Evolutionary conservation across 768 basidiomycete genomes (phyloP).

Genomic region (Solioccasus polychromus): DNA sequence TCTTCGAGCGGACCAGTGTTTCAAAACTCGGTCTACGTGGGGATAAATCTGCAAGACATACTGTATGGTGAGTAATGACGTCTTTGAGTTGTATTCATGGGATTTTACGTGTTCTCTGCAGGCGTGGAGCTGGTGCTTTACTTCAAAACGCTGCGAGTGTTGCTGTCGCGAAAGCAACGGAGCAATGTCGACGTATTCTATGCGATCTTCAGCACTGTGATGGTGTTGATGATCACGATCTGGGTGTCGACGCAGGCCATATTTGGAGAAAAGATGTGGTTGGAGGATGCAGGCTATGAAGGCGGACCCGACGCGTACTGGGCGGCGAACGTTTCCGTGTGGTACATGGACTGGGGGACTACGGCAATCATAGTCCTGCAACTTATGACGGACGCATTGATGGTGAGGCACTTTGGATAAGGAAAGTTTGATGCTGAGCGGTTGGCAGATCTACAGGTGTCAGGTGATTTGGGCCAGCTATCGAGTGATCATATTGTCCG

Average conservation of each 20-base stretch:
- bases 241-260: slow-evolving; percentile 28
- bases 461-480: slow-evolving; percentile 30
- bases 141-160: slow-evolving; percentile 20
- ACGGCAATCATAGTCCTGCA: slow-evolving; percentile 30
- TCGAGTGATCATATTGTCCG: slow-evolving; percentile 17
- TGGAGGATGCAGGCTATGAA: slow-evolving; percentile 28
- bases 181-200: slow-evolving; percentile 20
- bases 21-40: slow-evolving; percentile 22
- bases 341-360: slow-evolving; percentile 32
- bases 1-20: slow-evolving; percentile 20
- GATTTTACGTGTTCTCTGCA: background rate
- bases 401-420: slow-evolving; percentile 30
- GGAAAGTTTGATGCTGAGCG: slow-evolving; percentile 1
- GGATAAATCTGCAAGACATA: slow-evolving; percentile 24
- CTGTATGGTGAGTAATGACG: slow-evolving; percentile 18
- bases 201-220: slow-evolving; percentile 21
- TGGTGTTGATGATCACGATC: slow-evolving; percentile 33
- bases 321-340: slow-evolving; percentile 19
- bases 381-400: slow-evolving; percentile 36
- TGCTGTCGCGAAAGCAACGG: slow-evolving; percentile 7
- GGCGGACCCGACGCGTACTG: slow-evolving; percentile 37
- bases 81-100: too few relatives aligned
- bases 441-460: slow-evolving; percentile 38
- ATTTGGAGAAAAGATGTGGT: slow-evolving; percentile 37
- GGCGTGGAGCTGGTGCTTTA: slow-evolving; percentile 26